Evolutionary conservation across 768 basidiomycete species (phyloP), one percentile per base, ranked within the genome.

Genomic region (Butyriboletus loyo): DNA sequence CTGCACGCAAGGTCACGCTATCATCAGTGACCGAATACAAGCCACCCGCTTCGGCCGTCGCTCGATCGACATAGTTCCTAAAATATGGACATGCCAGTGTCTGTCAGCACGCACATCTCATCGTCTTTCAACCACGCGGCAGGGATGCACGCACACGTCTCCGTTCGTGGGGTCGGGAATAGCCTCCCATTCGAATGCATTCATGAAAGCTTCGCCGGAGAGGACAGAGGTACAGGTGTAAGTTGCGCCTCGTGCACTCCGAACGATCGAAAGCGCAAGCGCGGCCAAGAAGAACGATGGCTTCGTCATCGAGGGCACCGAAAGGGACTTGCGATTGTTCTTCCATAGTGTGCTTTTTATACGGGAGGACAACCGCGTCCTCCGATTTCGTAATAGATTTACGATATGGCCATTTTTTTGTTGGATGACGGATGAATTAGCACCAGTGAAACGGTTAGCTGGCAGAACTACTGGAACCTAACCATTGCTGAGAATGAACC

Each of bases 1-100:
- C 72, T 2, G 69, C 63, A 21, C 71, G 61, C 36, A 74, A 49
- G 21, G 55, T 63, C n/a, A 72, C 58, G 39, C 49, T 54, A 46
- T 77, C 68, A 17, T 72, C 73, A 15, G 72, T 73, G 2, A 82
- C 73, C 57, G 71, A 84, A 0, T 82, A 84, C 34, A 89, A 64
- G 58, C 86, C 85, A 52, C 77, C 66, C 11, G 68, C 67, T 21
- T 72, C 55, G 1, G 87, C 85, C 0, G 80, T 83, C 0, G 64
- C 58, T 50, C 76, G 69, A 53, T 70, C 57, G 50, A 80, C 75
- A 52, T 77, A 79, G 58, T 73, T 74, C 27, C 72, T 76, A 56
- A n/a, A 38, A 43, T n/a, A n/a, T n/a, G n/a, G n/a, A n/a, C n/a
- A n/a, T n/a, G n/a, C n/a, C n/a, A 34, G 4, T 13, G 2, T 36